Base-by-base conservation (phyloP, 768 basidiomycete species). In the Floccularia luteovirens region DNA sequence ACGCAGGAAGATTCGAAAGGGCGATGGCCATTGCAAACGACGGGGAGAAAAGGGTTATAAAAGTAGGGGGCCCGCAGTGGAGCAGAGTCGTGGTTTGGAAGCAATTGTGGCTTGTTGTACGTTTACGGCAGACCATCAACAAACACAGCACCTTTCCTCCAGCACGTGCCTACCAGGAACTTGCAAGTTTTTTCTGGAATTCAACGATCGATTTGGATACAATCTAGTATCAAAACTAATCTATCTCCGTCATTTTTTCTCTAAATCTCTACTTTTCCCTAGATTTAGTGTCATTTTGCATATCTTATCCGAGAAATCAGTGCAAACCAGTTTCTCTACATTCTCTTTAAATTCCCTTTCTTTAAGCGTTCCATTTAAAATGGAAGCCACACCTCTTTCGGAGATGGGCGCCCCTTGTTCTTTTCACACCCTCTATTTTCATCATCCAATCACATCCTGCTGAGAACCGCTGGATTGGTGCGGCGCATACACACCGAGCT, bases 121-220 rank as follows among this genome's bases (percentile, higher is more conserved):
- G 54, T 57, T 72, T 72, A 69, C 64, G 69, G 69, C 67, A 69
- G 49, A 51, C 51, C 66, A 66, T 66, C 66, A 71, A 70, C 69
- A 73, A 71, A 71, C 67, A 64, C 59, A 53, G 53, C 52, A 50
- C 52, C 50, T 13, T 55, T 52, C 50, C 32, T n/a, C n/a, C 55
- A 41, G 61, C 71, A 73, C 71, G 70, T 72, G 71, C 67, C 49
- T 50, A 53, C 51, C 55, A 64, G 64, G 63, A 60, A 64, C 62
- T 52, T 62, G 55, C 59, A 50, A 51, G 46, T 38, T 50, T 55
- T 56, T 61, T 55, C 53, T 34, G 8, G n/a, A n/a, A n/a, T 52
- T 52, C 43, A 56, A 49, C 49, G 58, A 63, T 62, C 58, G 59
- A 61, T 61, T 51, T 50, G 45, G 48, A n/a, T n/a, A 52, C 54